Percentiles rank a stretch among this genome's conserved stretches.
Evolutionary conservation across 805 yeast genomes (phyloP).

Genomic region (Kuraishia borneana): DNA sequence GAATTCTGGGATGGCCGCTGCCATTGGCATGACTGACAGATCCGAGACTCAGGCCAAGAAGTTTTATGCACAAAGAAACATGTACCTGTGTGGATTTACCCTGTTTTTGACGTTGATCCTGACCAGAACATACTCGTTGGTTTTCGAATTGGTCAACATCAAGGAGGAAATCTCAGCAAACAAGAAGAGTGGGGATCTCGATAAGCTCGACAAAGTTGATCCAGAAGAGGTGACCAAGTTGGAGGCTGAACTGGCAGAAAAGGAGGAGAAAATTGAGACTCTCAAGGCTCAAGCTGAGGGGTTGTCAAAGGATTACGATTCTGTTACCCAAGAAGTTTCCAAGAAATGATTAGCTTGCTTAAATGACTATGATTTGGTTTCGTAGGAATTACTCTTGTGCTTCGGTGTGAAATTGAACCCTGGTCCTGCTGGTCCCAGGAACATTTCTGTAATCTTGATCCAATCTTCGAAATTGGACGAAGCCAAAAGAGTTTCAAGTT

Average conservation of each 20-base stretch:
- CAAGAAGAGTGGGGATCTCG: constrained; percentile 5
- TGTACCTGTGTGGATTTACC: constrained; percentile 93
- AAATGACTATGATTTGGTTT: no score
- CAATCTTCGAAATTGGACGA: constrained; percentile 83
- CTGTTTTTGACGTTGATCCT: constrained; percentile 79
- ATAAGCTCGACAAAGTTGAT: constrained; percentile 16
- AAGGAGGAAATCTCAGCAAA: constrained; percentile 41
- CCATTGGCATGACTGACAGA: constrained; percentile 34
- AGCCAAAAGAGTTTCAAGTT: constrained; percentile 81
- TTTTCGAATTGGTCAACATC: constrained; percentile 56
- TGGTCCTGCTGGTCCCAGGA: constrained; percentile 75
- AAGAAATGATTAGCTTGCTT: background rate
- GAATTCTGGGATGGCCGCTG: constrained; percentile 16
- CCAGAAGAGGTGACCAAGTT: constrained; percentile 31
- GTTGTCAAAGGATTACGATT: constrained; percentile 54
- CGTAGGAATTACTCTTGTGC: constrained; percentile 85
- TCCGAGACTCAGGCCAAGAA: constrained; percentile 82
- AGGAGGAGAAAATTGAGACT: constrained; percentile 52
- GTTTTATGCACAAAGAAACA: constrained; percentile 92
- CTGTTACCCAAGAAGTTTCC: constrained; percentile 1
- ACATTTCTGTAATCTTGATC: constrained; percentile 94
- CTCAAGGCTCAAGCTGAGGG: constrained; percentile 66
- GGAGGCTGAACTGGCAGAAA: constrained; percentile 39
- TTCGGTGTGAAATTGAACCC: constrained; percentile 79
- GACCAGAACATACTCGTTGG: constrained; percentile 73